These are phyloP conservation scores for Arachnomyces sp. DNA, from an alignment of 2,329 filamentous ascomycete species.

Conservation along the genomic window DNA sequence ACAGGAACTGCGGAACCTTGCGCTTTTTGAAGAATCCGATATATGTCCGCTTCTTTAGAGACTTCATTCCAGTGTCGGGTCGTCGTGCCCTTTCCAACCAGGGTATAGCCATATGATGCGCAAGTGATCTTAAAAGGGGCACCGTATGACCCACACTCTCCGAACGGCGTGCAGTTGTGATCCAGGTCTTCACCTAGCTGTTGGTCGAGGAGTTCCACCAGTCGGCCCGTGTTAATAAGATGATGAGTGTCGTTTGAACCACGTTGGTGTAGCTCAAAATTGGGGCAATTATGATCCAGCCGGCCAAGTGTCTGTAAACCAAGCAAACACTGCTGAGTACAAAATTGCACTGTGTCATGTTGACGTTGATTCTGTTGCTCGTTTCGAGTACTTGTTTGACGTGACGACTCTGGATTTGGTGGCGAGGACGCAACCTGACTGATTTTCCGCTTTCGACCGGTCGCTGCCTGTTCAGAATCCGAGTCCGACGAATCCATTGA, in stretches of 20 bases:
- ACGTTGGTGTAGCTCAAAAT: conserved; percentile 15
- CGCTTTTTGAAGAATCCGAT: conserved; percentile 15
- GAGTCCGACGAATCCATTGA: conserved; percentile 11
- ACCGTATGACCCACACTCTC: conserved; percentile 19
- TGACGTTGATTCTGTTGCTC: conserved; percentile 3
- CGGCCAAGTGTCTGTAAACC: conserved; percentile 15
- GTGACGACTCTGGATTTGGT: conserved; percentile 7
- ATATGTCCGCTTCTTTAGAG: conserved; percentile 19
- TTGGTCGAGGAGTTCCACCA: conserved; percentile 17
- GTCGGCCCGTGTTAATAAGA: conserved; percentile 10
- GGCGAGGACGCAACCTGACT: conserved; percentile 20
- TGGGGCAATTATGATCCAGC: conserved; percentile 20
- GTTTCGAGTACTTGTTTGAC: conserved; percentile 3
- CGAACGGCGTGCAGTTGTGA: conserved; percentile 21
- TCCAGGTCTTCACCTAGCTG: conserved; percentile 23
- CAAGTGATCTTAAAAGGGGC: conserved; percentile 25
- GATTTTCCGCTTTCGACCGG: conserved; percentile 16
- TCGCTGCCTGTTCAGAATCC: conserved; percentile 11
- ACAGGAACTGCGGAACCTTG: conserved; percentile 24
- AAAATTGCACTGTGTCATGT: conserved; percentile 16
- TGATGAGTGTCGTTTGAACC: conserved; percentile 11
- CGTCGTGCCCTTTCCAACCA: conserved; percentile 26
- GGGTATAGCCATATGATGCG: conserved; percentile 16
- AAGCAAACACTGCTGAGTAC: conserved; percentile 22
- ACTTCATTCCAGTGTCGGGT: conserved; percentile 18